Conservation (phyloP, 2,329 filamentous ascomycete species). For the Ilyonectria robusta region DNA sequence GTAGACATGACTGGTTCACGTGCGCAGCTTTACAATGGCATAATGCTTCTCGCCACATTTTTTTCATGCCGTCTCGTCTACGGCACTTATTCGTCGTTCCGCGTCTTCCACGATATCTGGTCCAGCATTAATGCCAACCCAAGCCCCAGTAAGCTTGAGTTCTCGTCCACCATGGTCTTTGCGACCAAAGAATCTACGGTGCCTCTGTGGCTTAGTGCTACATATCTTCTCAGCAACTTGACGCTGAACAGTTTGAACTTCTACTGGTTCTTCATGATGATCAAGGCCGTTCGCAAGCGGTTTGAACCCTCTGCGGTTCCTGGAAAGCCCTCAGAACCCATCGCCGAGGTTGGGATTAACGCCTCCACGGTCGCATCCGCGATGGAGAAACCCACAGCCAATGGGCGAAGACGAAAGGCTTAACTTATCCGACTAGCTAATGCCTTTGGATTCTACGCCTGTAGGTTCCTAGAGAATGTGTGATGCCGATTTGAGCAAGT, state of each 20-base stretch:
- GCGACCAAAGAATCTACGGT: slow-evolving; percentile 65
- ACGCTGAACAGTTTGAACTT: slow-evolving; percentile 83
- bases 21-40: slow-evolving; percentile 83
- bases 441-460: not conserved
- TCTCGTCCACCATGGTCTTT: slow-evolving; percentile 56
- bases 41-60: slow-evolving; percentile 80
- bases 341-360: slow-evolving; percentile 50
- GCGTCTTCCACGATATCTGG: slow-evolving; percentile 80
- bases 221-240: slow-evolving; percentile 80
- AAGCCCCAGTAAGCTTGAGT: slow-evolving; percentile 45
- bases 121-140: slow-evolving; percentile 60
- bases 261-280: slow-evolving; percentile 92
- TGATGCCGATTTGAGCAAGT: too few species aligned
- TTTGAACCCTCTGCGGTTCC: slow-evolving; percentile 69
- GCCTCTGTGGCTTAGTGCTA: slow-evolving; percentile 77
- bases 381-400: slow-evolving; percentile 30
- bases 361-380: slow-evolving; percentile 50
- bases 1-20: slow-evolving; percentile 82
- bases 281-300: slow-evolving; percentile 81
- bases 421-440: slow-evolving; percentile 25
- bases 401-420: slow-evolving; percentile 50
- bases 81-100: slow-evolving; percentile 79
- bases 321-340: slow-evolving; percentile 43
- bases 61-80: slow-evolving; percentile 84
- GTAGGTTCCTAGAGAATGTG: not conserved